A percentile compares a stretch with the other conserved stretches of the same genome.
These are phyloP conservation scores for Gymnopilus dilepis DNA, from an alignment of 768 basidiomycete genomes.

Conservation along the genomic window DNA sequence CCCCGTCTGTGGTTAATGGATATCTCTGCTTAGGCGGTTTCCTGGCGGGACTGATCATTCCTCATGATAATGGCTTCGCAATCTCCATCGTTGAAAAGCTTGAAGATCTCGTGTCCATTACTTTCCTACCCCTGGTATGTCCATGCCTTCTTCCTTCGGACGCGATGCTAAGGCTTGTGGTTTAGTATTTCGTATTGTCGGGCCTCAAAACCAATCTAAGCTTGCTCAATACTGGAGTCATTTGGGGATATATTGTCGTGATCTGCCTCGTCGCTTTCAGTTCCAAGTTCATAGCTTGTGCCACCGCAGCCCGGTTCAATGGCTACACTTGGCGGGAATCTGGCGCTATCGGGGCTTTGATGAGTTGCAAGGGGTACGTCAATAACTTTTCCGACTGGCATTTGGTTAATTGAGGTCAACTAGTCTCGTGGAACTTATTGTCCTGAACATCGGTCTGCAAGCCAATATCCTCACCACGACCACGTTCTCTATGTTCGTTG, in stretches of 20 bases:
- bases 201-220: conserved; percentile 85
- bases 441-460: conserved; percentile 84
- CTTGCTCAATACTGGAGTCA: conserved; percentile 71
- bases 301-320: conserved; percentile 54
- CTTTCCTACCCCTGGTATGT: conserved; percentile 78
- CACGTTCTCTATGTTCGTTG: conserved; percentile 90
- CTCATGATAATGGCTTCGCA: conserved; percentile 81
- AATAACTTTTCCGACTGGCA: not conserved
- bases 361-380: conserved; percentile 87
- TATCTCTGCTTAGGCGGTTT: conserved; percentile 63
- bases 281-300: conserved; percentile 81
- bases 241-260: conserved; percentile 83
- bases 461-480: conserved; percentile 67
- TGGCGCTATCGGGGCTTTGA: conserved; percentile 83
- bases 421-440: conserved; percentile 85
- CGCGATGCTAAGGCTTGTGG: not conserved
- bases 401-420: not conserved
- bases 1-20: too few species aligned
- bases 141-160: not conserved
- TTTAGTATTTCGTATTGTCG: conserved; percentile 26
- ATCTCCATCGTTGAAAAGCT: conserved; percentile 83
- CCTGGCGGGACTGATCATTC: conserved; percentile 81
- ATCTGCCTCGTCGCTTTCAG: conserved; percentile 77
- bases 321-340: conserved; percentile 81
- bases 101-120: conserved; percentile 82